Conservation (phyloP, 805 yeast genomes). For the Saturnispora hagleri region DNA sequence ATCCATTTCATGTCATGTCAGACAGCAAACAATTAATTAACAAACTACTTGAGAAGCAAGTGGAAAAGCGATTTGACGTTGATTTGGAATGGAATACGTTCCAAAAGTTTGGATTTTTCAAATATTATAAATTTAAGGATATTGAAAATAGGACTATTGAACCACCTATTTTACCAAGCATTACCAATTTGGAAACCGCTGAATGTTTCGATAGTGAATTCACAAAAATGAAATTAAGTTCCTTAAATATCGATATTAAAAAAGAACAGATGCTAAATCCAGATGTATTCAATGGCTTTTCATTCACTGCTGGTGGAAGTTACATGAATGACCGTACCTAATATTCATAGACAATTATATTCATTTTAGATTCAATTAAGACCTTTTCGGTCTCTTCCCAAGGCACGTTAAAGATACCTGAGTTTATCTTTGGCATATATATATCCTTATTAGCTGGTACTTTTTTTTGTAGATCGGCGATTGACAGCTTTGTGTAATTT, state of each 20-base stretch:
- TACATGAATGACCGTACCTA: slow-evolving; percentile 25
- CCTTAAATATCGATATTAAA: slow-evolving; percentile 3
- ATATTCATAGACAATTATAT: slow-evolving; percentile 41
- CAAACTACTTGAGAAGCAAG: slow-evolving; percentile 58
- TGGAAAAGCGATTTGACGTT: slow-evolving; percentile 49
- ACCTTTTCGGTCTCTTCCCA: slow-evolving; percentile 61
- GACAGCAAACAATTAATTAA: slow-evolving; percentile 70
- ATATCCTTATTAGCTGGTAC: slow-evolving; percentile 25
- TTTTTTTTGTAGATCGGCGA: slow-evolving; percentile 38
- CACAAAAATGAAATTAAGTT: slow-evolving; percentile 44
- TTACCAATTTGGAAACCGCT: slow-evolving; percentile 64
- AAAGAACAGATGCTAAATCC: background rate
- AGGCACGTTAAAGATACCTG: slow-evolving; percentile 74
- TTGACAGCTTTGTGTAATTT: slow-evolving; percentile 39
- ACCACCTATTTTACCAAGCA: slow-evolving; percentile 71
- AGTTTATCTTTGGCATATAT: slow-evolving; percentile 69
- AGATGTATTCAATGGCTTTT: slow-evolving; percentile 34
- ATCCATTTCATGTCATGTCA: slow-evolving; percentile 63
- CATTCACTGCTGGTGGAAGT: slow-evolving; percentile 34
- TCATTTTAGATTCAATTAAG: slow-evolving; percentile 28
- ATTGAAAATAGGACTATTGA: slow-evolving; percentile 38
- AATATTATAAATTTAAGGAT: slow-evolving; percentile 59
- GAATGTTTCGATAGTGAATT: slow-evolving; percentile 75
- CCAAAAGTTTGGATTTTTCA: slow-evolving; percentile 60
- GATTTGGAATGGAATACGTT: slow-evolving; percentile 44